These are phyloP conservation scores for Melanomma pulvis-pyrius DNA, from an alignment of 495 filamentous ascomycete genomes.

Conservation along the genomic window DNA sequence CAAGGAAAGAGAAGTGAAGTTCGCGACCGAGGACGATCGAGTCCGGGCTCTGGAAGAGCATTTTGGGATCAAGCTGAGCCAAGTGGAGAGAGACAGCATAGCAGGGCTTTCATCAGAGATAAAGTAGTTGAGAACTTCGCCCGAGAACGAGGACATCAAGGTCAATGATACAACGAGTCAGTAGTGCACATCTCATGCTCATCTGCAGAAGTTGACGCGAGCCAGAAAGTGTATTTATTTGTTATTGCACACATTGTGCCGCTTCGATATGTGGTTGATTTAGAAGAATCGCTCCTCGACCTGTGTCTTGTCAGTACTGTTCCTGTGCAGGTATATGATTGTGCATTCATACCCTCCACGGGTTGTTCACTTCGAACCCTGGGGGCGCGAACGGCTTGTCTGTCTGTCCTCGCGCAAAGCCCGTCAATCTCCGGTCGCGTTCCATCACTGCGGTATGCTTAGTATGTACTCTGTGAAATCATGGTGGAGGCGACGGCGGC, in stretches of 20 bases:
- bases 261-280: not conserved
- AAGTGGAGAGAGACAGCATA: slow-evolving; percentile 40
- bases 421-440: slow-evolving; percentile 87
- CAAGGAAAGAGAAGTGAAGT: slow-evolving; percentile 34
- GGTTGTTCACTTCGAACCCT: slow-evolving; percentile 93
- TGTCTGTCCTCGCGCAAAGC: slow-evolving; percentile 79
- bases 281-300: slow-evolving; percentile 34
- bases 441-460: slow-evolving; percentile 80
- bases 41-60: slow-evolving; percentile 40
- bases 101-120: slow-evolving; percentile 37
- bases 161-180: not conserved
- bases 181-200: not conserved
- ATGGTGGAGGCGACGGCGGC: slow-evolving; percentile 40
- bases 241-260: not conserved
- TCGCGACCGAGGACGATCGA: slow-evolving; percentile 42
- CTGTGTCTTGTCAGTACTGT: slow-evolving; percentile 16
- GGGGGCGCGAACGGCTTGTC: slow-evolving; percentile 75
- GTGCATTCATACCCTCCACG: slow-evolving; percentile 73
- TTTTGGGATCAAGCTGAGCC: slow-evolving; percentile 41
- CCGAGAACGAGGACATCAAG: too few relatives aligned
- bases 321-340: not conserved
- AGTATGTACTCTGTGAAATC: slow-evolving; percentile 33
- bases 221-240: slow-evolving; percentile 15
- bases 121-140: too few relatives aligned
- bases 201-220: slow-evolving; percentile 4